Evolutionary conservation across 108 stramenopile species (phyloP), one percentile per base, ranked within the genome.

Genomic region (Mediolabrus comicus): DNA sequence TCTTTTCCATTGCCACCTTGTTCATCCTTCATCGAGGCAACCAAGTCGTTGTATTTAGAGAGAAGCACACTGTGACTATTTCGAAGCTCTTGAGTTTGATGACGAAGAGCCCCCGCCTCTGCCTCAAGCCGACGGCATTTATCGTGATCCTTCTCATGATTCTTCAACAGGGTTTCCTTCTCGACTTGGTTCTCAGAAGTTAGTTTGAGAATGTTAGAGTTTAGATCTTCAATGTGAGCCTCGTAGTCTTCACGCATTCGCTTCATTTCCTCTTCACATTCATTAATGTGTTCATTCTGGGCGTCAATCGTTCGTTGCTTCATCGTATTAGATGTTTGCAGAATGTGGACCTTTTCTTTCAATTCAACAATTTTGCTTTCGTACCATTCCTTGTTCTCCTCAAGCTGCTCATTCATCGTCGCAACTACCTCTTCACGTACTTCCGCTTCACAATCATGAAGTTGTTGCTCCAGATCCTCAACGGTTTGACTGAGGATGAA

Each of bases 181-280:
- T 43, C 70, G 14, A 35, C 35, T 29, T 67, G 53, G 19, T 66
- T 57, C 28, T 71, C 63, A 62, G 71, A 71, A 7, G 65, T 60
- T 3, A 71, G 41, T 34, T 67, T 60, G 53, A 79, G 77, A 32
- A 72, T 62, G 16, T 25, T 49, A 24, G 60, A 61, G 13, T 53
- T 43, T 33, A 85, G 54, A 19, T 66, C 62, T 35, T 73, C 67
- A 8, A 87, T 60, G 51, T 85, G 77, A 4, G 54, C 54, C 9
- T 62, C 52, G 62, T 95, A 86, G 12, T 85, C 82, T 55, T 84
- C 67, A 10, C 77, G 62, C 88, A 92, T 89, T 28, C 94, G 85
- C 17, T 67, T 62, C 86, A 91, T 91, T 66, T 95, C 94, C 33
- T 89, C 86, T 69, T 95, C 92, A 54, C 90, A 90, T 62, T 92